A percentile compares a stretch with the other conserved stretches of the same genome.
phyloP scores from a whole-genome alignment of 148 eudicot genomes.

The Camellia japonica region DNA sequence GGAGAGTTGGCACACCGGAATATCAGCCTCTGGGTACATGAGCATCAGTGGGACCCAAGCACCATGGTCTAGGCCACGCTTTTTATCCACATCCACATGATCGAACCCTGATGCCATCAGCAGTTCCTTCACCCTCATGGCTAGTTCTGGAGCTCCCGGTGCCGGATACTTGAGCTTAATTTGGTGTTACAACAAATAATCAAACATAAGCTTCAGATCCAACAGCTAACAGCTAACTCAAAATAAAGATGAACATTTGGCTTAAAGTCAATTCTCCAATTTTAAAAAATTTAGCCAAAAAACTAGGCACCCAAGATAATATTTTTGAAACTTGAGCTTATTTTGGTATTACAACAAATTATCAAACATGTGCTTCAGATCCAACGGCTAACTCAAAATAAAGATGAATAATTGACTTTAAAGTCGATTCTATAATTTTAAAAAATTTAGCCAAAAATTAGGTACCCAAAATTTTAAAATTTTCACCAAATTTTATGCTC shows the following conservation, averaged over 20 bases:
- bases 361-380: too few relatives aligned
- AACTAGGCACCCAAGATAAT: too few relatives aligned
- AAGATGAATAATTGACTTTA: background rate
- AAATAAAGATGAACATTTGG: background rate
- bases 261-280: too few relatives aligned
- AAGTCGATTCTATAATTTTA: too few relatives aligned
- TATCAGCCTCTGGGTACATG: constrained; percentile 85
- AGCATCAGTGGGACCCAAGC: constrained; percentile 95
- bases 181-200: constrained; percentile 11
- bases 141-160: constrained; percentile 81
- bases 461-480: too few relatives aligned
- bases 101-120: constrained; percentile 49
- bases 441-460: too few relatives aligned
- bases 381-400: background rate
- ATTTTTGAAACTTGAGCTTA: constrained; percentile 62
- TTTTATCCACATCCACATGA: constrained; percentile 51
- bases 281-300: too few relatives aligned
- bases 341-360: constrained; percentile 12
- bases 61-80: constrained; percentile 85
- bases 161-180: constrained; percentile 80
- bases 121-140: constrained; percentile 60
- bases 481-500: too few relatives aligned
- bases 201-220: too few relatives aligned
- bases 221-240: background rate
- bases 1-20: constrained; percentile 88